Base-by-base conservation (phyloP, 2,329 filamentous ascomycete genomes). In the Hysterium pulicare region DNA sequence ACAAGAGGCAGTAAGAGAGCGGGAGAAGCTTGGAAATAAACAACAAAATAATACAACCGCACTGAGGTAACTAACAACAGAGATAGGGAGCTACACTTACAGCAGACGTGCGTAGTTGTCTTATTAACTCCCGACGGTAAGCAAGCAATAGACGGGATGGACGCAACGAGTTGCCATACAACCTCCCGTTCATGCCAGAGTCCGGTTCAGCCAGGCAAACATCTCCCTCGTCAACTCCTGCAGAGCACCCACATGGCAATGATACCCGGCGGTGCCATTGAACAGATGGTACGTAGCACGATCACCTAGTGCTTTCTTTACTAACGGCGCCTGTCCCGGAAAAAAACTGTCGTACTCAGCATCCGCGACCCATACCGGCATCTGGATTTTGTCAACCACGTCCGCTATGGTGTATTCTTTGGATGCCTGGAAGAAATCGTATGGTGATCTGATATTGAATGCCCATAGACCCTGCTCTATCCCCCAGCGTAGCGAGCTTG, bases 391-490 rank as follows among this genome's bases (percentile, higher is more conserved):
- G 22, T 42, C 38, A 9, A 42, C 15, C 2, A 48, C 20, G 23
- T 13, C 24, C 24, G 7, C 31, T 10, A 45, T 4, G 9, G 7
- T 22, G 24, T 32, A 48, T 19, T 40, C 11, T 22, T 37, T 35
- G 19, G 11, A 10, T 15, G 26, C 21, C 11, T 13, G 38, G 22
- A 48, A 26, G 15, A 39, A 36, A 17, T 48, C 42, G n/a, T 11
- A 45, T 4, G 46, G 38, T 7, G 46, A 48, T 11, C 31, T 16
- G 13, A 28, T 36, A n/a, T 45, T 40, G 36, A 48, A 48, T 3
- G 46, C 10, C 46, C 46, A 48, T 17, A 42, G 30, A 16, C 46
- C 46, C 28, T 48, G 42, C n/a, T 45, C 38, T 13, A 48, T 26
- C 5, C 38, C 38, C 46, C 46, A 48, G 8, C 26, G 26, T 5